phyloP scores from a whole-genome alignment of 2,329 filamentous ascomycete genomes.

The Cryphonectria carpinicola region DNA sequence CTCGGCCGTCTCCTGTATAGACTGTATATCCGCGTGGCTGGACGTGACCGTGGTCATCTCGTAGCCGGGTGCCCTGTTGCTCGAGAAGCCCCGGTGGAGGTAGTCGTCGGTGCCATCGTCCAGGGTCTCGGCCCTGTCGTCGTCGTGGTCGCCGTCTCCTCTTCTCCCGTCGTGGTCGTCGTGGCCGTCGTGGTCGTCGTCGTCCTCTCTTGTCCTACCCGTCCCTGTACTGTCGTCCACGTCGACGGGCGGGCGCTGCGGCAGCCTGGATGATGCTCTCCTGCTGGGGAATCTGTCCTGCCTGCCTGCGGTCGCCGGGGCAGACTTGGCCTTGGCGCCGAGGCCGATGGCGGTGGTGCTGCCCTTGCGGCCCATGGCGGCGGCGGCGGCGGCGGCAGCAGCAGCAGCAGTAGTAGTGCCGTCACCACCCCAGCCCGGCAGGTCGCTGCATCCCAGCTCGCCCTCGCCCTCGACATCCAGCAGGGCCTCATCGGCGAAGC shows the following conservation, averaged over 20 bases:
- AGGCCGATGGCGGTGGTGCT: slow-evolving; percentile 46
- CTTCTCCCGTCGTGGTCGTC: slow-evolving; percentile 22
- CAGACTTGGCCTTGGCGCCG: slow-evolving; percentile 39
- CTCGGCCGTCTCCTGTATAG: slow-evolving; percentile 86
- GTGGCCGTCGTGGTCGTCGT: slow-evolving; percentile 25
- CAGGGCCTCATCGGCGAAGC: slow-evolving; percentile 80
- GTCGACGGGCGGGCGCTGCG: slow-evolving; percentile 38
- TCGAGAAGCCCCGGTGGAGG: slow-evolving; percentile 61
- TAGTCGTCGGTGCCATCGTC: slow-evolving; percentile 87
- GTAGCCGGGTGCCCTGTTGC: slow-evolving; percentile 39
- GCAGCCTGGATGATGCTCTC: slow-evolving; percentile 36
- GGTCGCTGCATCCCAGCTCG: slow-evolving; percentile 93
- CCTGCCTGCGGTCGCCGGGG: slow-evolving; percentile 34
- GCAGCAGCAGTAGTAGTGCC: slow-evolving; percentile 40
- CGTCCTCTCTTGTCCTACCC: slow-evolving; percentile 33
- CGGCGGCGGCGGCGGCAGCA: slow-evolving; percentile 21
- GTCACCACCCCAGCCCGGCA: slow-evolving; percentile 78
- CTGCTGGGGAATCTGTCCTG: slow-evolving; percentile 41
- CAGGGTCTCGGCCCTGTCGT: slow-evolving; percentile 38
- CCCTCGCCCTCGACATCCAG: slow-evolving; percentile 70
- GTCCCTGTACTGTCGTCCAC: slow-evolving; percentile 33
- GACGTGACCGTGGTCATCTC: slow-evolving; percentile 43
- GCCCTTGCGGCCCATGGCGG: slow-evolving; percentile 43
- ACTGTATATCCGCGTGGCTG: slow-evolving; percentile 87
- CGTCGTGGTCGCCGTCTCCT: slow-evolving; percentile 18